A percentile compares a stretch with the other conserved stretches of the same genome.
Conservation (phyloP, 768 basidiomycete species). For the Termitomyces eurrhizus region DNA sequence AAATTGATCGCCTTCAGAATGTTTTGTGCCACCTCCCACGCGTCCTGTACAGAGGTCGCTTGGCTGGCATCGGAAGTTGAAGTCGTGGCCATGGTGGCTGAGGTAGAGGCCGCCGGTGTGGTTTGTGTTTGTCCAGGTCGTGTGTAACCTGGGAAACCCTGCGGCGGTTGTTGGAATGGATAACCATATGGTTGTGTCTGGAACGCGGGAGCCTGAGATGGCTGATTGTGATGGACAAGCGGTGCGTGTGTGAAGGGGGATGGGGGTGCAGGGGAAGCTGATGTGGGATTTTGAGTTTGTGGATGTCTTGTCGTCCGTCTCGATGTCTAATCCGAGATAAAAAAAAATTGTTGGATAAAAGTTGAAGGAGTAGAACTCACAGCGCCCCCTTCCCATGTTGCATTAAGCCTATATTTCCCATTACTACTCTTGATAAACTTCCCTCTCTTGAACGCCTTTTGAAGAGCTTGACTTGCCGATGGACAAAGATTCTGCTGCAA, state of each 20-base stretch:
- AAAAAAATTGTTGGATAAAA: background rate
- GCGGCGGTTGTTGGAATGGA: slow-evolving; percentile 12
- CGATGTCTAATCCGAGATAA: slow-evolving; percentile 48
- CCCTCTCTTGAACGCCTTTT: slow-evolving; percentile 81
- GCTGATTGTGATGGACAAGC: slow-evolving; percentile 33
- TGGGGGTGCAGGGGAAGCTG: slow-evolving; percentile 27
- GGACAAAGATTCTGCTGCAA: slow-evolving; percentile 87
- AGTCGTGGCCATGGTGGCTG: slow-evolving; percentile 10
- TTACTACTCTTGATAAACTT: slow-evolving; percentile 71
- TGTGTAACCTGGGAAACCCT: slow-evolving; percentile 19
- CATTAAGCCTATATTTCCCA: slow-evolving; percentile 73
- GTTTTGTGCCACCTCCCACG: slow-evolving; percentile 75
- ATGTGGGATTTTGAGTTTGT: slow-evolving; percentile 45
- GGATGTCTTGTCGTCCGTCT: slow-evolving; percentile 77
- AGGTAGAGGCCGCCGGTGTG: slow-evolving; percentile 1
- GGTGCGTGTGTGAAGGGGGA: slow-evolving; percentile 65
- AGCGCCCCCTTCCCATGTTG: slow-evolving; percentile 77
- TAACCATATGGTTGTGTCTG: slow-evolving; percentile 11
- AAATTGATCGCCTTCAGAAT: slow-evolving; percentile 79
- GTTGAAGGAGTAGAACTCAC: slow-evolving; percentile 38
- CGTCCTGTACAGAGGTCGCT: slow-evolving; percentile 47
- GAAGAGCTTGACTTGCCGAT: slow-evolving; percentile 84
- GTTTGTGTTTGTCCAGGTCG: slow-evolving; percentile 22
- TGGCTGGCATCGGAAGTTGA: slow-evolving; percentile 12
- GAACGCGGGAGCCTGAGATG: slow-evolving; percentile 7